Conservation (phyloP, 192 early-diverging fungal genomes). For the Geranomyces variabilis region DNA sequence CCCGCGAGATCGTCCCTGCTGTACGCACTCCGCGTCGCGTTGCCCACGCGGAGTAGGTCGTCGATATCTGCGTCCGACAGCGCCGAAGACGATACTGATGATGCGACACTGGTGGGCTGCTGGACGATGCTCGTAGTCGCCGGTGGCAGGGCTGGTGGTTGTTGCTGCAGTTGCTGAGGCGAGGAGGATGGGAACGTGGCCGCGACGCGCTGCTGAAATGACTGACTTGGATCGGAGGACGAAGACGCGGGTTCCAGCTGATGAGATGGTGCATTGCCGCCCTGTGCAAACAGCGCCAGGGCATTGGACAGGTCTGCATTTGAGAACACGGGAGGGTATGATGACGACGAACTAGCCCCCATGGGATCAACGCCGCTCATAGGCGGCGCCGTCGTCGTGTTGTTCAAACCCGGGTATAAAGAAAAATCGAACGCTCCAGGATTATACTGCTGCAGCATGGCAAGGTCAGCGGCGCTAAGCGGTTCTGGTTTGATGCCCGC, state of each 20-base stretch:
- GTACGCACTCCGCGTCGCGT: neutral
- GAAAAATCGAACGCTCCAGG: neutral
- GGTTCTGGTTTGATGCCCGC: neutral
- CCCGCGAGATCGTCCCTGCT: slow-evolving; percentile 9
- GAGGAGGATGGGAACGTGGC: neutral
- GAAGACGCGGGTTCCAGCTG: no score
- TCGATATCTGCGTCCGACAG: neutral
- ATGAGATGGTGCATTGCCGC: no score
- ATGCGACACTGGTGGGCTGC: neutral
- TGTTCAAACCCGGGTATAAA: neutral
- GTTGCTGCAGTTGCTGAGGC: neutral
- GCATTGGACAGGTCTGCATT: no score
- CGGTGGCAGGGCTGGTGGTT: neutral
- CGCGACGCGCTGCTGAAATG: neutral
- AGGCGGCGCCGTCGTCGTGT: neutral
- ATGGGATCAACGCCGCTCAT: no score
- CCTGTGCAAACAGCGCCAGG: no score
- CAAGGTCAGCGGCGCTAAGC: neutral
- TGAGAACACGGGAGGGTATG: no score
- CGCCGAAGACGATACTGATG: neutral
- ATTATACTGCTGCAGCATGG: neutral
- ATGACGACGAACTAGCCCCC: no score
- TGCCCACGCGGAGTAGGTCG: neutral
- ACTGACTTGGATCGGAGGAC: no score
- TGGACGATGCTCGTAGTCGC: neutral